phyloP scores from a whole-genome alignment of 768 basidiomycete species.

The Leccinum incarnatum region DNA sequence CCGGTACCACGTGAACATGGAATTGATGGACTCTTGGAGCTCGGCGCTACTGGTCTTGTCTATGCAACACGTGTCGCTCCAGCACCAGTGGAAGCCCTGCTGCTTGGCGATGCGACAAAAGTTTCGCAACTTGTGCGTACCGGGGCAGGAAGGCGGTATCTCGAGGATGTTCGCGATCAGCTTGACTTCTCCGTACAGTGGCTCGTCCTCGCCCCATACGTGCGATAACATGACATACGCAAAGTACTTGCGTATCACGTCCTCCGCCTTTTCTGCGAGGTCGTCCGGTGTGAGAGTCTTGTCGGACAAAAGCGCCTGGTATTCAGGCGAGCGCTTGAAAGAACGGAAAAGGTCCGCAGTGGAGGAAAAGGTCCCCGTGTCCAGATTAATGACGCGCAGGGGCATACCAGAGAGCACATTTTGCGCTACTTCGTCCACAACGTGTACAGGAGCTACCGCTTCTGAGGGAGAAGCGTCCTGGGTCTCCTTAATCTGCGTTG shows the following conservation, averaged over 20 bases:
- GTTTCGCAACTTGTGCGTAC: constrained; percentile 20
- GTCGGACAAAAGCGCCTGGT: constrained; percentile 12
- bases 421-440: constrained; percentile 18
- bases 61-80: constrained; percentile 33
- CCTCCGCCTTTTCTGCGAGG: constrained; percentile 14
- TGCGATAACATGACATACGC: constrained; percentile 29
- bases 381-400: constrained; percentile 21
- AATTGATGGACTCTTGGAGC: constrained; percentile 31
- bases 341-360: constrained; percentile 13
- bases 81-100: constrained; percentile 23
- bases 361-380: constrained; percentile 20
- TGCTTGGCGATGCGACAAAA: constrained; percentile 21
- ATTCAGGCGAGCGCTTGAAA: constrained; percentile 17
- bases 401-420: constrained; percentile 22
- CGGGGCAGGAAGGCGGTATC: constrained; percentile 16
- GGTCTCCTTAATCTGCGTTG: background rate
- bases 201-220: constrained; percentile 29
- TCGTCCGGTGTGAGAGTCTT: constrained; percentile 4
- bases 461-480: constrained; percentile 4
- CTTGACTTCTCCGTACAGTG: constrained; percentile 20
- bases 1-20: constrained; percentile 34
- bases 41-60: constrained; percentile 31
- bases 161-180: constrained; percentile 14
- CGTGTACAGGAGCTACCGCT: constrained; percentile 6
- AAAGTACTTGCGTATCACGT: constrained; percentile 20